phyloP scores from a whole-genome alignment of 2,329 filamentous ascomycete genomes.

The Claviceps sp. region DNA sequence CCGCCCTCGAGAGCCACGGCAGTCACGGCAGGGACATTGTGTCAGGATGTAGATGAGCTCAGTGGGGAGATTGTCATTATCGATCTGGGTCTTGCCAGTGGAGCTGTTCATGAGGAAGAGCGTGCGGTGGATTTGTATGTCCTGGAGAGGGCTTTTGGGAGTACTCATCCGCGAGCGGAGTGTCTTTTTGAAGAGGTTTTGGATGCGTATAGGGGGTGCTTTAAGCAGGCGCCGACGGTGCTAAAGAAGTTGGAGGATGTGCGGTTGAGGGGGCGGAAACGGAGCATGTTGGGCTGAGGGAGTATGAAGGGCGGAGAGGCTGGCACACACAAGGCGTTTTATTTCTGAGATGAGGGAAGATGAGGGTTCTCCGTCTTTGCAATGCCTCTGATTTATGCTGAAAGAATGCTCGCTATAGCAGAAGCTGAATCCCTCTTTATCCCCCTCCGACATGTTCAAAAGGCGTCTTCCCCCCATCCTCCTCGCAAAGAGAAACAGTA shows the following conservation, averaged over 20 bases:
- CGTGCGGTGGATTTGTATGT: slow-evolving; percentile 94
- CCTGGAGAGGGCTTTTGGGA: slow-evolving; percentile 83
- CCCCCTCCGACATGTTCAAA: background rate
- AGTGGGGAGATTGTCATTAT: slow-evolving; percentile 77
- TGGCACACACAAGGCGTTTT: background rate
- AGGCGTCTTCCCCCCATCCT: background rate
- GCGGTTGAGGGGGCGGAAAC: slow-evolving; percentile 83
- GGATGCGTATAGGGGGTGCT: slow-evolving; percentile 57
- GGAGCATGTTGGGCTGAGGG: slow-evolving; percentile 79
- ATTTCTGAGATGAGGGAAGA: background rate
- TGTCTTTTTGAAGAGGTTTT: slow-evolving; percentile 62
- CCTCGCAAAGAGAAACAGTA: no score
- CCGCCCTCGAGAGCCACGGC: slow-evolving; percentile 7
- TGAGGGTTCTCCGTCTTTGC: background rate
- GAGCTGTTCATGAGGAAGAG: slow-evolving; percentile 77
- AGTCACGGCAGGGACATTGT: slow-evolving; percentile 7
- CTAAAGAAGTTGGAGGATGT: slow-evolving; percentile 83
- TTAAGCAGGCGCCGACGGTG: slow-evolving; percentile 61
- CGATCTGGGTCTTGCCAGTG: slow-evolving; percentile 82
- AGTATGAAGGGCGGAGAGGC: background rate
- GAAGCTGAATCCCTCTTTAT: background rate
- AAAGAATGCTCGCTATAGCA: slow-evolving; percentile 6
- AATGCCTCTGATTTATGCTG: background rate
- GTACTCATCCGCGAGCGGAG: slow-evolving; percentile 82
- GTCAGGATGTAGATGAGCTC: slow-evolving; percentile 17